Base-by-base conservation (phyloP, 768 basidiomycete genomes). In the Agrocybe chaxingu region DNA sequence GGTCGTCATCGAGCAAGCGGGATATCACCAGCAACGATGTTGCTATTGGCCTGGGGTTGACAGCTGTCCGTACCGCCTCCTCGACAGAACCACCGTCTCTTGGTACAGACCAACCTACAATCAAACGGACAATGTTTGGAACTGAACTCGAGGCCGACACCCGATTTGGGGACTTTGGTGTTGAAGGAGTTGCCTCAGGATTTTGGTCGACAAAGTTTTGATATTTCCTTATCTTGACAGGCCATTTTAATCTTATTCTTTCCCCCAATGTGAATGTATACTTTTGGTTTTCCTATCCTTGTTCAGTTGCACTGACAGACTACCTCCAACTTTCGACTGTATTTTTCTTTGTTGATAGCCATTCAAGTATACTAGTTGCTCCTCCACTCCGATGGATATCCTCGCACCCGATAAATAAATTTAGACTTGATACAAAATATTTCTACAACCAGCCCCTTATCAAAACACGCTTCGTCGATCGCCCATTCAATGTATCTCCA, bases 141-240 rank as follows among this genome's bases (percentile, higher is more conserved):
- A 91, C 89, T 0, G 89, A 91, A 66, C 68, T 89, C 38, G 88
- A 89, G n/a, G 72, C 72, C 31, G 88, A 91, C 61, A 84, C 85
- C n/a, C 80, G 89, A 45, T 92, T 92, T 62, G 89, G 89, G 4
- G 89, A 91, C 67, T 91, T 90, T 62, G 89, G 89, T 35, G 73
- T 88, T 19, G 84, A 88, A 60, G 85, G 88, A 9, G 81, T 89
- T 50, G 85, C 85, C n/a, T 78, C 77, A 42, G 79, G 79, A 5
- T 89, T 85, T 60, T 89, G 88, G 86, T 65, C 78, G 0, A 73
- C 75, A 44, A 69, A 71, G 46, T 77, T 73, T 57, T 79, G 53
- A 69, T 24, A 48, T 55, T 51, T 51, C 9, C 39, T 43, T 56
- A 47, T 48, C 35, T 48, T 32, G 9, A 33, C 24, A 24, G 24